Conservation (phyloP, 2,329 filamentous ascomycete genomes). For the Bretziella fagacearum region DNA sequence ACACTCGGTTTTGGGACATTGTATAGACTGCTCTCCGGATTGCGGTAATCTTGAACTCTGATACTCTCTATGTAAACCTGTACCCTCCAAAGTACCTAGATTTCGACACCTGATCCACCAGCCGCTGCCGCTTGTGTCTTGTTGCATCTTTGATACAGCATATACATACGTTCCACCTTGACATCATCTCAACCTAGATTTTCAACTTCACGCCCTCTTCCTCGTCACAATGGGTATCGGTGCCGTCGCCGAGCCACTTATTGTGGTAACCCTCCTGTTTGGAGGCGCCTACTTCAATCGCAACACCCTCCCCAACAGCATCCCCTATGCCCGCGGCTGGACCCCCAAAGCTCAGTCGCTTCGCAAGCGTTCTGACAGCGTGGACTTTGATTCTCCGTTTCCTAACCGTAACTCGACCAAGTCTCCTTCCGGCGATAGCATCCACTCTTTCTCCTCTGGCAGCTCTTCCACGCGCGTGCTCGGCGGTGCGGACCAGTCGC, state of each 20-base stretch:
- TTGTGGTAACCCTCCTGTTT: conserved; percentile 28
- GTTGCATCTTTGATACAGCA: background rate
- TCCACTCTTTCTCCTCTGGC: conserved; percentile 13
- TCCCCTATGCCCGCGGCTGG: conserved; percentile 14
- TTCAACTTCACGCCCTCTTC: too few species aligned
- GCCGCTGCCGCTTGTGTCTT: background rate
- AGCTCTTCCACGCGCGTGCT: conserved; percentile 14
- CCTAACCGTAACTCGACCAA: conserved; percentile 7
- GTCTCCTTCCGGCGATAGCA: conserved; percentile 14
- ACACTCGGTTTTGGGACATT: background rate
- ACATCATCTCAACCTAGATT: background rate
- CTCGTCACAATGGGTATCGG: conserved; percentile 24
- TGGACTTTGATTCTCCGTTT: conserved; percentile 12
- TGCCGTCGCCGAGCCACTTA: conserved; percentile 26
- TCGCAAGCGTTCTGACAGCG: conserved; percentile 15
- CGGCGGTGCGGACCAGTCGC: conserved; percentile 14
- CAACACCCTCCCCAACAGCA: conserved; percentile 18
- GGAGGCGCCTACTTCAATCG: conserved; percentile 30
- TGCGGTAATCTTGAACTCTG: background rate
- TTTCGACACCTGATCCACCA: background rate
- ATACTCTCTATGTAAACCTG: background rate
- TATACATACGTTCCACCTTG: background rate
- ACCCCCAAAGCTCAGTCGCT: conserved; percentile 12
- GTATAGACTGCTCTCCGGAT: background rate
- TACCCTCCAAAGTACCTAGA: background rate